Base-by-base conservation (phyloP, 768 basidiomycete genomes). In the Tulasnella sp. region DNA sequence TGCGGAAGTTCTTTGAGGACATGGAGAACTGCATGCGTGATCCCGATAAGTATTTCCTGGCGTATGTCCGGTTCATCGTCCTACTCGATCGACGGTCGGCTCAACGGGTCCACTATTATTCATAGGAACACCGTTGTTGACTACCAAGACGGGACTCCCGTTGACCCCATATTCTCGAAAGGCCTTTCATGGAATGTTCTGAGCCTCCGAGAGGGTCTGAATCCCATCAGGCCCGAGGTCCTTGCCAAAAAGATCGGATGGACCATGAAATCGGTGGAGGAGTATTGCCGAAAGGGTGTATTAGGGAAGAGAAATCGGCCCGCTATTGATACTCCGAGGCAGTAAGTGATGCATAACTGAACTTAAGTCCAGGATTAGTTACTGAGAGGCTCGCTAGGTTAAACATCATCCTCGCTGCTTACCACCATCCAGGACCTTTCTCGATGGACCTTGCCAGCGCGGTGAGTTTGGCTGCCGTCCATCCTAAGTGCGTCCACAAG, bases 361-460 rank as follows among this genome's bases (percentile, higher is more conserved):
- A 44, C 42, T 6, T 13, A 44, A 5, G 6, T 44, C 42, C 42
- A 5, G 46, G 84, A 0, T 85, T 88, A 0, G 80, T 81, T 11
- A 82, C 85, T 0, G 87, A 88, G 82, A 84, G 87, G 57, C 88
- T 91, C 2, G 90, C 90, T 15, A 91, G 91, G 1, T 82, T 93
- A 23, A 91, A 92, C 79, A 91, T 93, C 48, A 92, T 93, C 80
- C 85, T 93, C n/a, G 88, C 87, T 5, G 92, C 91, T 91, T 92
- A 93, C 80, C 91, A 90, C 0, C 91, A 93, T 78, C 91, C 92
- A 79, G 85, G 92, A 5, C 77, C 79, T 9, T 78, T 78, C 67
- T 80, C 79, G 40, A 71, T 80, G 23, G 79, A 80, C 35, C 72
- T 80, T 23, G 46, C 79, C 11, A 73, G 78, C 7, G 79, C 79